Conservation (phyloP, 768 basidiomycete species). For the Daedaleopsis nitida region DNA sequence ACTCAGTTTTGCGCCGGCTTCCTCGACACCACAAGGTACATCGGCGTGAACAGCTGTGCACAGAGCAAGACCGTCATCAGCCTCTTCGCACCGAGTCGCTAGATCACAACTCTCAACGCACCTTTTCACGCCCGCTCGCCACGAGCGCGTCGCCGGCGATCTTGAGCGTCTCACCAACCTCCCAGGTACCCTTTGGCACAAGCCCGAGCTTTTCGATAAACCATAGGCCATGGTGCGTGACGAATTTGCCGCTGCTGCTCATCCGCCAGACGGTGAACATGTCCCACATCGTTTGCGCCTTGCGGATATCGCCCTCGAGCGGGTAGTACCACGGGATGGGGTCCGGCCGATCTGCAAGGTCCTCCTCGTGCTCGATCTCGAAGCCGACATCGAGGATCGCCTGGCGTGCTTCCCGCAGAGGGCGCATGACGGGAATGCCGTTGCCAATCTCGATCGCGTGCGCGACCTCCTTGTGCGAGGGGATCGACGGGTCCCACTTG, state of each 20-base stretch:
- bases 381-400: slow-evolving; percentile 87
- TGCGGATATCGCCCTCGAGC: slow-evolving; percentile 87
- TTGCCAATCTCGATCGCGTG: slow-evolving; percentile 94
- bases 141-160: slow-evolving; percentile 79
- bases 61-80: slow-evolving; percentile 15
- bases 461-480: slow-evolving; percentile 86
- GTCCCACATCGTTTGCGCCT: slow-evolving; percentile 95
- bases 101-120: slow-evolving; percentile 32
- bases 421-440: slow-evolving; percentile 97
- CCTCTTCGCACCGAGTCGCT: background rate
- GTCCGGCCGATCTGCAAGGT: slow-evolving; percentile 85
- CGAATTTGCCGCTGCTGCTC: slow-evolving; percentile 81
- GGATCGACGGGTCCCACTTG: slow-evolving; percentile 82
- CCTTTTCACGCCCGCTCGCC: slow-evolving; percentile 85
- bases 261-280: slow-evolving; percentile 87
- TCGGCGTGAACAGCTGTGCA: slow-evolving; percentile 80
- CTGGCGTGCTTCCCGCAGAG: slow-evolving; percentile 63
- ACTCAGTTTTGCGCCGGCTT: slow-evolving; percentile 27
- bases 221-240: slow-evolving; percentile 81
- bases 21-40: slow-evolving; percentile 66
- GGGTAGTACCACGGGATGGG: slow-evolving; percentile 93
- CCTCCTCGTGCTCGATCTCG: slow-evolving; percentile 87
- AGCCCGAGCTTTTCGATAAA: slow-evolving; percentile 76
- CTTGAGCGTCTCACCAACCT: slow-evolving; percentile 88
- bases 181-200: slow-evolving; percentile 89